phyloP scores from a whole-genome alignment of 2,329 filamentous ascomycete genomes.

The Phyllosticta citrichinensis region DNA sequence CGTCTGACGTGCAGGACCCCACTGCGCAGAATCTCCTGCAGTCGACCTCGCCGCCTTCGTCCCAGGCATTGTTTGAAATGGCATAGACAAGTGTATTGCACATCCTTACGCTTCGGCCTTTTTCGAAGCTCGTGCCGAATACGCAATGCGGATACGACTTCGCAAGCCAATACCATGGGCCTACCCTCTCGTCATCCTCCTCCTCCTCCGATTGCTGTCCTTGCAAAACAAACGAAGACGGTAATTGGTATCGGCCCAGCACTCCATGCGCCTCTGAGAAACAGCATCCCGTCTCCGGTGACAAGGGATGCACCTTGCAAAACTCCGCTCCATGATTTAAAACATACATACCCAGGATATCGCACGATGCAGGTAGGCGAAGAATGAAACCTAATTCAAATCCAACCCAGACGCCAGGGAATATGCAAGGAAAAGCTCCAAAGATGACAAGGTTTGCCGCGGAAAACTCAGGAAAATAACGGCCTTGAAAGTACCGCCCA shows the following conservation, averaged over 20 bases:
- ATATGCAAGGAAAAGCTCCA: background rate
- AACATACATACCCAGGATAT: background rate
- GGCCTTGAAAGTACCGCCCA: too few species aligned
- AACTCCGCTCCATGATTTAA: background rate
- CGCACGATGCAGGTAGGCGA: background rate
- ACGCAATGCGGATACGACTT: too few species aligned
- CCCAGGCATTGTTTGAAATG: too few species aligned
- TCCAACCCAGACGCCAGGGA: background rate
- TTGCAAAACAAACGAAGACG: too few species aligned
- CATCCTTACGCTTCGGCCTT: too few species aligned
- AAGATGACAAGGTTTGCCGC: background rate
- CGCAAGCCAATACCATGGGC: too few species aligned
- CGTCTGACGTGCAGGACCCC: background rate
- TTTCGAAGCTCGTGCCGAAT: too few species aligned
- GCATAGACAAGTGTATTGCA: too few species aligned
- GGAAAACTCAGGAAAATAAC: background rate
- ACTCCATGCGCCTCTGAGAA: background rate
- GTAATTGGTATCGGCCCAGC: background rate
- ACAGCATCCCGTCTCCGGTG: background rate
- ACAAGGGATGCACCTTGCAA: background rate
- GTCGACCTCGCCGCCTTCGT: too few species aligned
- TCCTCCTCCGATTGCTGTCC: too few species aligned
- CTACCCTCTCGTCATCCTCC: too few species aligned
- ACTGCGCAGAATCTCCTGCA: background rate
- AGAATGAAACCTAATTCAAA: background rate